These are phyloP conservation scores for Syzygium syzygioides DNA, from an alignment of 441 rosid species.

Conservation along the genomic window DNA sequence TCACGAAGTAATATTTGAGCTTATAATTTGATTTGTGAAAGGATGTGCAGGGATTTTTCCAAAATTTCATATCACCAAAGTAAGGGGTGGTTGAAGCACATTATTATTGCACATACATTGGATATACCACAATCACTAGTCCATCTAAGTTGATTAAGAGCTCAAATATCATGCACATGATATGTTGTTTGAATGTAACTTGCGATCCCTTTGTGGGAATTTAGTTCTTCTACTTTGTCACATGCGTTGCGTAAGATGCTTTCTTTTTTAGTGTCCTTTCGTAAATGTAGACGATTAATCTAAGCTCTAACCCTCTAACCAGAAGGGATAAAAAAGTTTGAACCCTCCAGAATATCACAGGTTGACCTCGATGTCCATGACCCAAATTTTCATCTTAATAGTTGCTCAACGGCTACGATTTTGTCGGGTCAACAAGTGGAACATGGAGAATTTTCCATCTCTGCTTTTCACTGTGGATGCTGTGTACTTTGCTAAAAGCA, in stretches of 20 bases:
- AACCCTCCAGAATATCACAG: not conserved
- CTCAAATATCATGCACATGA: not conserved
- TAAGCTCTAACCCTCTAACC: not conserved
- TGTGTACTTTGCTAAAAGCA: not conserved
- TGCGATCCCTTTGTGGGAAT: not conserved
- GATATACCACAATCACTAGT: not conserved
- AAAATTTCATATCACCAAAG: not conserved
- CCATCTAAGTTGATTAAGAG: not conserved
- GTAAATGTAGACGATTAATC: not conserved
- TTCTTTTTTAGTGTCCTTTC: not conserved
- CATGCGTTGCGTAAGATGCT: not conserved
- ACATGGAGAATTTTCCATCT: not conserved
- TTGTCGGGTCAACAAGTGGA: not conserved
- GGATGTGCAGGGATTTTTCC: not conserved
- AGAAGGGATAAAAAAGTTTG: not conserved
- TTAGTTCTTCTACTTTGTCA: not conserved
- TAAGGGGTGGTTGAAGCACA: not conserved
- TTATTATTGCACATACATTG: not conserved
- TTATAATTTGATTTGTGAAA: not conserved
- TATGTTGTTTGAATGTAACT: too few relatives aligned
- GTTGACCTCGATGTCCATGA: not conserved
- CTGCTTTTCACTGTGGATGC: not conserved
- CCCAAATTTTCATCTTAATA: not conserved
- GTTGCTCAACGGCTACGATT: not conserved
- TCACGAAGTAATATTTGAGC: not conserved